Conservation (phyloP, 768 basidiomycete species). For the Gyrodon lividus region DNA sequence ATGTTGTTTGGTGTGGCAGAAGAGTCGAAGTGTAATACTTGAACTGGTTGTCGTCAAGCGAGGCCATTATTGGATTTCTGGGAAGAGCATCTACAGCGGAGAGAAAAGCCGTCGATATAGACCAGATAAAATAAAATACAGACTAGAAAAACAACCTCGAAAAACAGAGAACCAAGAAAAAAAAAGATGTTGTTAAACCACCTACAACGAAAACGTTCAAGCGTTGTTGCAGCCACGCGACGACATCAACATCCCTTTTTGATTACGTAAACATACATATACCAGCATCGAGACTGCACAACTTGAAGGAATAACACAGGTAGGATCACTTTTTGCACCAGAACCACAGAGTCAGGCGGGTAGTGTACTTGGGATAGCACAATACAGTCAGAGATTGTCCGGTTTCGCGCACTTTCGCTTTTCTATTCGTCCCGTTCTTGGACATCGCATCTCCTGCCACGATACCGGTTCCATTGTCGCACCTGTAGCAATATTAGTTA, state of each 20-base stretch:
- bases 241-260: neutral
- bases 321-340: neutral
- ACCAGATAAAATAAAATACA: conserved; percentile 22
- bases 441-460: conserved; percentile 91
- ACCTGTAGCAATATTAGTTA: conserved; percentile 40
- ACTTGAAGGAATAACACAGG: too few species aligned
- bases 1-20: conserved; percentile 14
- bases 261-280: conserved; percentile 1
- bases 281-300: neutral
- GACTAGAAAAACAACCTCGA: conserved; percentile 19
- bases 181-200: neutral
- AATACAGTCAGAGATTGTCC: conserved; percentile 47
- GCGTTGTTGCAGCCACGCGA: neutral
- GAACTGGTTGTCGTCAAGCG: conserved; percentile 64
- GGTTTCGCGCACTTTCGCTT: conserved; percentile 88
- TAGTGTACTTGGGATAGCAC: neutral
- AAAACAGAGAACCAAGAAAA: conserved; percentile 10
- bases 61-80: conserved; percentile 55
- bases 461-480: conserved; percentile 82
- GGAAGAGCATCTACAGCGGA: conserved; percentile 57
- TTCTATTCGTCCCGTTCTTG: conserved; percentile 75
- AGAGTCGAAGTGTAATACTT: conserved; percentile 39
- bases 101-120: conserved; percentile 62
- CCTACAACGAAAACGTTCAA: conserved; percentile 1
- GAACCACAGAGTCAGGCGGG: neutral